Base-by-base conservation (phyloP, 495 filamentous ascomycete species). In the Tuber indicum region DNA sequence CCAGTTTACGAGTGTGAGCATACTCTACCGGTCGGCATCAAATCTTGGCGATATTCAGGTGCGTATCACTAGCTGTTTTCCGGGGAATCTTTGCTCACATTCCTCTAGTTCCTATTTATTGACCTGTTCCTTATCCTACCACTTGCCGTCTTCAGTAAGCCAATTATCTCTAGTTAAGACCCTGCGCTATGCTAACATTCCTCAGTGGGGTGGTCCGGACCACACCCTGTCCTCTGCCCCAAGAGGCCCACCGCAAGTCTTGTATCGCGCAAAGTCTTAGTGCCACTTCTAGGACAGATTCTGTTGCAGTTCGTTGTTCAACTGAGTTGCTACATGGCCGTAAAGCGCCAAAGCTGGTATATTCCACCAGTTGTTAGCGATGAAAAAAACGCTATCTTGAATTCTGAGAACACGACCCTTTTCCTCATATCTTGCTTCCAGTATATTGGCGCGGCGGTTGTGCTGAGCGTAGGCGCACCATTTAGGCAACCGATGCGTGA, bases 1-100 rank as follows among this genome's bases (percentile, higher is more conserved):
- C 73, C 96, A 99, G 85, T 99, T 99, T 86, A 96, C 93, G n/a
- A 92, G 94, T 3, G 96, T 99, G 84, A 97, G 93, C 89, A 97
- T 99, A 82, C 87, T 99, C 41, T 99, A 99, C 84, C 92, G 93
- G 9, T 96, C 92, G 39, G 96, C 91, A 26, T 98, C 95, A 32
- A 99, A 99, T 84, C 88, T 99, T 19, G 96, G 95, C 70, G 96
- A 99, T 84, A 97, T 98, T 79, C 96, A 98, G 87, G 91, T 91
- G 83, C 72, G 83, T 80, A 12, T 9, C 41, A 52, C 39, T 36
- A 43, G 41, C 46, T 36, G 49, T 47, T 43, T 21, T 71, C 19
- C 41, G 47, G 21, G 44, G 41, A 76, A 73, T 82, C 72, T 77
- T 32, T 47, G 74, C 80, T 85, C 72, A 83, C 32, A 66, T 17